Percentiles rank a stretch among this genome's conserved stretches.
Evolutionary conservation across 2,329 filamentous ascomycete genomes (phyloP).

Genomic region (Lecanoromycetidae sp.): DNA sequence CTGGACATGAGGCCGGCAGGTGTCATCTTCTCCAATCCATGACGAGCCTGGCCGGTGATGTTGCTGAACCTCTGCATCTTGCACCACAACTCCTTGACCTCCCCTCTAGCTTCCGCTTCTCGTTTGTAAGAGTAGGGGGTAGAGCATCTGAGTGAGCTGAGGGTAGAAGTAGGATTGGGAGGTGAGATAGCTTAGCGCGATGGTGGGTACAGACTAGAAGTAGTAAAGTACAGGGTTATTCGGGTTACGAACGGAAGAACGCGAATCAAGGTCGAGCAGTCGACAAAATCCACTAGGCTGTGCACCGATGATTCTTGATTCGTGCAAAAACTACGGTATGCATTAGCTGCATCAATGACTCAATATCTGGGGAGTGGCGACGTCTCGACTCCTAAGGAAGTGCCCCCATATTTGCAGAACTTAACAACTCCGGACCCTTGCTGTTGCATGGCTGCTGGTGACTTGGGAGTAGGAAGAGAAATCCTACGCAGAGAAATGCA

Average conservation of each 20-base stretch:
- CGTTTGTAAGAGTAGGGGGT: background rate
- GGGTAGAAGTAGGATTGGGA: background rate
- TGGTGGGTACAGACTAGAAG: too few relatives aligned
- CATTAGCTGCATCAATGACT: too few relatives aligned
- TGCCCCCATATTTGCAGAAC: too few relatives aligned
- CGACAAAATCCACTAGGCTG: too few relatives aligned
- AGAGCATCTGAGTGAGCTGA: slow-evolving; percentile 12
- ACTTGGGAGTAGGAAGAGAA: too few relatives aligned
- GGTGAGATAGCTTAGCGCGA: slow-evolving; percentile 1
- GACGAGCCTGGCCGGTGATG: slow-evolving; percentile 53
- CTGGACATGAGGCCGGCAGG: slow-evolving; percentile 51
- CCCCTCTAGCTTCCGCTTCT: slow-evolving; percentile 6
- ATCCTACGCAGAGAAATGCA: too few relatives aligned
- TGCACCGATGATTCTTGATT: too few relatives aligned
- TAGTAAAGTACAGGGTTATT: background rate
- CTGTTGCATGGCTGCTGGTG: too few relatives aligned
- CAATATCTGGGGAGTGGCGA: too few relatives aligned
- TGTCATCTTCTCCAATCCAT: slow-evolving; percentile 58
- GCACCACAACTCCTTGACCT: slow-evolving; percentile 4
- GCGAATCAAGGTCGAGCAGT: slow-evolving; percentile 9
- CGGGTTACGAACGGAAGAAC: background rate
- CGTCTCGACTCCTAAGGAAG: too few relatives aligned
- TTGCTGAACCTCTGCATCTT: slow-evolving; percentile 58
- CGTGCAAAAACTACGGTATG: too few relatives aligned
- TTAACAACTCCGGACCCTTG: too few relatives aligned